Conservation (phyloP, 176 grass and related monocot genomes). For the Phoenix dactylifera region DNA sequence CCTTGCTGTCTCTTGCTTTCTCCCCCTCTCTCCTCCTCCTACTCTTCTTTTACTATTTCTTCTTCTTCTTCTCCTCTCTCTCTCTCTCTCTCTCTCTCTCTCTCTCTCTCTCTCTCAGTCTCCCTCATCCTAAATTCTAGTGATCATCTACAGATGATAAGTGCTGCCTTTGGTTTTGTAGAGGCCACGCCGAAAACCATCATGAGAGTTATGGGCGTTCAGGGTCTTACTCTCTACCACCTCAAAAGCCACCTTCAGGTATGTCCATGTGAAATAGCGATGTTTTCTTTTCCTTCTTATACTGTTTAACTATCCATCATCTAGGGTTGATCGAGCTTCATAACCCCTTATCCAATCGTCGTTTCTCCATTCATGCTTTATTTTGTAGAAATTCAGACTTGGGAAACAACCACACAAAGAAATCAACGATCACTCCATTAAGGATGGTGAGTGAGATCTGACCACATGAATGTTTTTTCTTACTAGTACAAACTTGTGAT, state of each 20-base stretch:
- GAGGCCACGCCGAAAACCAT: slow-evolving; percentile 99
- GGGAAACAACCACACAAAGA: slow-evolving; percentile 30
- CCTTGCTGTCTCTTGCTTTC: too few relatives aligned
- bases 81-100: too few relatives aligned
- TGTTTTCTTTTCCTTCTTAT: slow-evolving; percentile 11
- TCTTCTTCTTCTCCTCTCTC: too few relatives aligned
- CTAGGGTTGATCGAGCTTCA: too few relatives aligned
- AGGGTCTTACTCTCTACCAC: slow-evolving; percentile 97
- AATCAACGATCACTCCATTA: slow-evolving; percentile 14
- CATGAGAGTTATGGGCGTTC: slow-evolving; percentile 96
- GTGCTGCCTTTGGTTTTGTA: slow-evolving; percentile 19
- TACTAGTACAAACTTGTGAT: too few relatives aligned
- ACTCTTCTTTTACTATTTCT: too few relatives aligned
- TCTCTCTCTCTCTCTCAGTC: too few relatives aligned
- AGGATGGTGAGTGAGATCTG: slow-evolving; percentile 7
- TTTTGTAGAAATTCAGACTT: slow-evolving; percentile 21
- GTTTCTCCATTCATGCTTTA: not conserved
- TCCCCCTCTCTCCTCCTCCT: too few relatives aligned
- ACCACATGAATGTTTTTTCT: not conserved
- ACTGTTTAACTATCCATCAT: not conserved
- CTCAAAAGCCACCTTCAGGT: slow-evolving; percentile 99
- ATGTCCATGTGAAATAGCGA: not conserved
- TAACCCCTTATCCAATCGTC: too few relatives aligned
- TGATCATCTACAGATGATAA: too few relatives aligned
- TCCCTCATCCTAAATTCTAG: too few relatives aligned